Percentiles rank a stretch among this genome's conserved stretches.
phyloP scores from a whole-genome alignment of 1,284 basidiomycete species.

The Grifola frondosa region DNA sequence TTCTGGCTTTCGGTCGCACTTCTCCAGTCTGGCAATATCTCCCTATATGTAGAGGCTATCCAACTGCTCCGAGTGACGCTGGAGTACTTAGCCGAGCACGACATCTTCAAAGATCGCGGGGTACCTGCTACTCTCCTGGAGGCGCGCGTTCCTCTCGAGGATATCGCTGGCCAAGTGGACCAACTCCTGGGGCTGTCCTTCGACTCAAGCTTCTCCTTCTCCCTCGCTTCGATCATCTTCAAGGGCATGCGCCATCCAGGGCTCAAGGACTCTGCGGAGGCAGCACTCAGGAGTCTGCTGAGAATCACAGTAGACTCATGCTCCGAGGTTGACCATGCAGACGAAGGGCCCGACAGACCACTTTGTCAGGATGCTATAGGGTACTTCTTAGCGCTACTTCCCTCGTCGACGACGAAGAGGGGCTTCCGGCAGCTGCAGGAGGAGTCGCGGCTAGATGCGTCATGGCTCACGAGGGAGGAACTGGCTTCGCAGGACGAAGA shows the following conservation, averaged over 20 bases:
- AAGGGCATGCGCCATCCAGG: slow-evolving; percentile 77
- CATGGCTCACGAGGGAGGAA: slow-evolving; percentile 41
- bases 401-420: slow-evolving; percentile 58
- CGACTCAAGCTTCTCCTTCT: slow-evolving; percentile 78
- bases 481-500: slow-evolving; percentile 44
- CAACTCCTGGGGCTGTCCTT: slow-evolving; percentile 75
- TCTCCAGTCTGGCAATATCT: slow-evolving; percentile 73
- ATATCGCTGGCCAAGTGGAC: slow-evolving; percentile 74
- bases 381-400: slow-evolving; percentile 80
- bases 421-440: slow-evolving; percentile 60
- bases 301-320: slow-evolving; percentile 54
- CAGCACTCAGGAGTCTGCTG: slow-evolving; percentile 56
- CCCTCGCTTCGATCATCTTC: slow-evolving; percentile 79
- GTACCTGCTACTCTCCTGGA: slow-evolving; percentile 65
- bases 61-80: slow-evolving; percentile 65
- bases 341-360: slow-evolving; percentile 38
- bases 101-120: slow-evolving; percentile 51
- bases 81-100: slow-evolving; percentile 64
- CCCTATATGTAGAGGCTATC: slow-evolving; percentile 73
- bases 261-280: slow-evolving; percentile 59
- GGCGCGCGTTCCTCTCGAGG: slow-evolving; percentile 62
- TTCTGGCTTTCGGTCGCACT: slow-evolving; percentile 87
- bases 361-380: slow-evolving; percentile 67
- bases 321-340: slow-evolving; percentile 35
- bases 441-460: slow-evolving; percentile 57